phyloP scores from a whole-genome alignment of 75 land plant genomes.

The Isoetes taiwanensis region DNA sequence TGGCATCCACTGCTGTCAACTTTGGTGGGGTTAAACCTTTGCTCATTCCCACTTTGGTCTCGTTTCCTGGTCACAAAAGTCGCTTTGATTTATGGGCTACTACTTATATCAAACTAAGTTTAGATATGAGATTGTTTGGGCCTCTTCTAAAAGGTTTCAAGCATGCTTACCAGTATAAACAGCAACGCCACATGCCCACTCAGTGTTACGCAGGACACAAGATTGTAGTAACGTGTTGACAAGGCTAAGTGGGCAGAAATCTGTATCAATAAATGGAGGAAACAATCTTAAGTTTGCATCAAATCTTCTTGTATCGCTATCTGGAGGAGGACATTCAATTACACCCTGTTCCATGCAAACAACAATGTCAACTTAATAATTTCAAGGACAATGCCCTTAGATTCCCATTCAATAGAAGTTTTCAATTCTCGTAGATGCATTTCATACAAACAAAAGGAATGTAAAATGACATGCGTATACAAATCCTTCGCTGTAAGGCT shows the following conservation, averaged over 20 bases:
- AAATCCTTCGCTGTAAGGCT: too few relatives aligned
- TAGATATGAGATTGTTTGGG: not conserved
- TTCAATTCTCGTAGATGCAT: too few relatives aligned
- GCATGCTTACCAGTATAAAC: slow-evolving; percentile 70
- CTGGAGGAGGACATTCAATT: slow-evolving; percentile 85
- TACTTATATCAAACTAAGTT: too few relatives aligned
- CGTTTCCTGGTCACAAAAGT: slow-evolving; percentile 47
- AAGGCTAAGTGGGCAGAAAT: slow-evolving; percentile 66
- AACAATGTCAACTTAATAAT: too few relatives aligned
- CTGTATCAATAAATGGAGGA: slow-evolving; percentile 90
- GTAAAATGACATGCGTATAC: too few relatives aligned
- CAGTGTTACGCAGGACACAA: slow-evolving; percentile 84
- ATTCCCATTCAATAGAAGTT: too few relatives aligned
- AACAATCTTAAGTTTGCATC: slow-evolving; percentile 83
- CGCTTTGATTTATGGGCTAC: not conserved
- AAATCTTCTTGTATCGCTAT: slow-evolving; percentile 87
- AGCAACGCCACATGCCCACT: slow-evolving; percentile 98
- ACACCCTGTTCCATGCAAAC: slow-evolving; percentile 46
- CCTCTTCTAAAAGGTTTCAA: not conserved
- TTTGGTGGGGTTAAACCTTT: slow-evolving; percentile 89
- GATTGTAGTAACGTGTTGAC: slow-evolving; percentile 87
- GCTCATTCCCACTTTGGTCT: slow-evolving; percentile 97
- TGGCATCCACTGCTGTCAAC: slow-evolving; percentile 93
- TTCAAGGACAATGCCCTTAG: too few relatives aligned
- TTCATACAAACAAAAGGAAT: too few relatives aligned